Base-by-base conservation (phyloP, 2,329 filamentous ascomycete species). In the Zymoseptoria crescenta region DNA sequence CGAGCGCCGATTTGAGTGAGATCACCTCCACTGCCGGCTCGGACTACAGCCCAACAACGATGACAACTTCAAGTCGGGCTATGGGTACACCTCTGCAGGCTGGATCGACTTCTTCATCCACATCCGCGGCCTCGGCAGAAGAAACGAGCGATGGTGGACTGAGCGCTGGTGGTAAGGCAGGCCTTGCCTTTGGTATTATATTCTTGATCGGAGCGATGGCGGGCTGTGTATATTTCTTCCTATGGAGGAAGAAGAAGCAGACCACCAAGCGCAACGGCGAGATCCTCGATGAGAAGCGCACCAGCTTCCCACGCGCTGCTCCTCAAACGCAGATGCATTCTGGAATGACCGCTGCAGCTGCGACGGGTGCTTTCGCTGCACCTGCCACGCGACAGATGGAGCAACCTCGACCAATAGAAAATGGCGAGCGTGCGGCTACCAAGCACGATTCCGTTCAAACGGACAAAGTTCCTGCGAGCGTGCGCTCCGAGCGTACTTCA, bases 131-230 rank as follows among this genome's bases (percentile, higher is more conserved):
- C 21, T 45, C 57, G 19, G 49, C 56, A 28, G 55, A 64, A 24
- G 41, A 54, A 16, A 62, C 60, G 57, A 21, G 52, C 28, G 58
- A 60, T 54, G 59, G 60, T 30, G 77, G 76, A 51, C 75, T 81
- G 74, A 77, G 74, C 53, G 71, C 72, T 55, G 71, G 81, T 58
- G 71, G 76, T 61, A 94, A 91, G 74, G 92, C 91, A 50, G 94
- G 94, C 61, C 83, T 96, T 62, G 90, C 87, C 5, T 86, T 96
- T 70, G 92, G 91, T 69, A 84, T 95, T 53, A 75, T 96, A 30
- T 79, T 87, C 6, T 83, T 83, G 54, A 67, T 96, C 27, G 82
- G 87, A 30, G 74, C 87, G 2, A 72, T 94, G 27, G 83, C 85
- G 29, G 77, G 85, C n/a, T 72, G 88, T 21, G 79, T 88, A 20